phyloP scores from a whole-genome alignment of 2,329 filamentous ascomycete genomes.

The Cordyceps cateniannulata region DNA sequence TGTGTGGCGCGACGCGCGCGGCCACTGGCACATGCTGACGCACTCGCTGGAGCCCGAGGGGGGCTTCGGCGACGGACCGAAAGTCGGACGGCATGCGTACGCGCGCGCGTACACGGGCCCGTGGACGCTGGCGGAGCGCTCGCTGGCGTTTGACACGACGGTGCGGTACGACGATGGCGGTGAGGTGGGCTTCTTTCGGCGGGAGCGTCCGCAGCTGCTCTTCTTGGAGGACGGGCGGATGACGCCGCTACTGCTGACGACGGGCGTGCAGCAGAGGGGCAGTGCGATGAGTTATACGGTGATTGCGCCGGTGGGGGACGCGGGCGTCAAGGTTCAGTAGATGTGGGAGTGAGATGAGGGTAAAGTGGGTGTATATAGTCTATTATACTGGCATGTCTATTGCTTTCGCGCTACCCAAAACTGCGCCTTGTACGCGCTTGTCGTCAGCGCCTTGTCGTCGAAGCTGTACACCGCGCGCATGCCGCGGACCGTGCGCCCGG shows the following conservation, averaged over 20 bases:
- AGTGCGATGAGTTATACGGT: slow-evolving; percentile 20
- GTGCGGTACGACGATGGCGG: slow-evolving; percentile 33
- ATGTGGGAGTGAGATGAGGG: background rate
- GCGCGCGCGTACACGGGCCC: slow-evolving; percentile 22
- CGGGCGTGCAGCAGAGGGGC: slow-evolving; percentile 37
- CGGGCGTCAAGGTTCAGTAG: slow-evolving; percentile 14
- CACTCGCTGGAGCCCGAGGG: slow-evolving; percentile 25
- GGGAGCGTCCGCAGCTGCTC: slow-evolving; percentile 42
- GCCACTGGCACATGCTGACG: slow-evolving; percentile 26
- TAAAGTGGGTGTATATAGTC: background rate
- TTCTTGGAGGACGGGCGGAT: slow-evolving; percentile 40
- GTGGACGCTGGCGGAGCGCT: slow-evolving; percentile 23
- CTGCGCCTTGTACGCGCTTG: slow-evolving; percentile 48
- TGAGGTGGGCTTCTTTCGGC: slow-evolving; percentile 31
- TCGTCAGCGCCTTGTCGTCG: slow-evolving; percentile 41
- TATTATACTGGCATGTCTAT: background rate
- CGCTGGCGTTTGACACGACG: slow-evolving; percentile 23
- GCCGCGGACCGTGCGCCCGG: slow-evolving; percentile 33
- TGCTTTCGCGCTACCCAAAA: slow-evolving; percentile 41
- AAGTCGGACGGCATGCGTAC: slow-evolving; percentile 25
- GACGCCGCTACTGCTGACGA: slow-evolving; percentile 40
- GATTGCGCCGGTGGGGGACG: slow-evolving; percentile 20
- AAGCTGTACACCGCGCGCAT: slow-evolving; percentile 47
- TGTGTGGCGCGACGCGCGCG: slow-evolving; percentile 27
- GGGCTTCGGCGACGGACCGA: slow-evolving; percentile 20